Percentiles rank a stretch among this genome's conserved stretches.
These are phyloP conservation scores for Geoglossum cookeanum DNA, from an alignment of 2,329 filamentous ascomycete genomes.

Conservation along the genomic window DNA sequence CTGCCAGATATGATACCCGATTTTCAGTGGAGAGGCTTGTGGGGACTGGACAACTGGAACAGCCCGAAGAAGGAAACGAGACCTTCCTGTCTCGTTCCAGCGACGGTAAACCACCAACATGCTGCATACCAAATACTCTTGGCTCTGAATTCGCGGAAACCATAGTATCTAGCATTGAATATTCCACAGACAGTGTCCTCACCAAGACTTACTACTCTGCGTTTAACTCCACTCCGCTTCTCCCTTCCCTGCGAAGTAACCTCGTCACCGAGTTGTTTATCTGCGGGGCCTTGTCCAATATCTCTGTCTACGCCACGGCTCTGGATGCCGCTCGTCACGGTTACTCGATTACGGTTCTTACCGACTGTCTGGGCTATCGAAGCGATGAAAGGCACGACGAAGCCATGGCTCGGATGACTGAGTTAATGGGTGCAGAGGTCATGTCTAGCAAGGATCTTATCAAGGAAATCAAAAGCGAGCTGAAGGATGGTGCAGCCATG, in stretches of 20 bases:
- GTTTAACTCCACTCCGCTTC: slow-evolving; percentile 53
- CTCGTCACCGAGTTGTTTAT: slow-evolving; percentile 81
- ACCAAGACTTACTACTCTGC: slow-evolving; percentile 76
- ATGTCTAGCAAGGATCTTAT: slow-evolving; percentile 41
- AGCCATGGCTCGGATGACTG: slow-evolving; percentile 50
- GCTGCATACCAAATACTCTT: slow-evolving; percentile 2
- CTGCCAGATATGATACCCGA: not conserved
- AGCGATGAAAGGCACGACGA: slow-evolving; percentile 47
- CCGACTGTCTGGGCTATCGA: slow-evolving; percentile 76
- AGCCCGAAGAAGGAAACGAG: not conserved
- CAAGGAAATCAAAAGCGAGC: slow-evolving; percentile 14
- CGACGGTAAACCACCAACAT: not conserved
- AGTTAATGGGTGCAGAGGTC: slow-evolving; percentile 55
- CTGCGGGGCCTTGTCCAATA: slow-evolving; percentile 69
- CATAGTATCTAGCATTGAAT: slow-evolving; percentile 7
- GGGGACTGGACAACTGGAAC: not conserved
- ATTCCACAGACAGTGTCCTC: slow-evolving; percentile 33
- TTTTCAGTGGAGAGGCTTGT: not conserved
- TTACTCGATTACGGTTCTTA: slow-evolving; percentile 66
- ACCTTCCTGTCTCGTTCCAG: slow-evolving; percentile 3
- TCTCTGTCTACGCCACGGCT: slow-evolving; percentile 80
- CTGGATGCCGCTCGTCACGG: slow-evolving; percentile 79
- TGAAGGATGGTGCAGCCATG: not conserved
- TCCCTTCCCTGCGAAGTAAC: slow-evolving; percentile 61
- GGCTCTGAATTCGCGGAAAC: slow-evolving; percentile 8